Evolutionary conservation across 148 eudicot genomes (phyloP).

Genomic region (Vaccinium corymbosum): DNA sequence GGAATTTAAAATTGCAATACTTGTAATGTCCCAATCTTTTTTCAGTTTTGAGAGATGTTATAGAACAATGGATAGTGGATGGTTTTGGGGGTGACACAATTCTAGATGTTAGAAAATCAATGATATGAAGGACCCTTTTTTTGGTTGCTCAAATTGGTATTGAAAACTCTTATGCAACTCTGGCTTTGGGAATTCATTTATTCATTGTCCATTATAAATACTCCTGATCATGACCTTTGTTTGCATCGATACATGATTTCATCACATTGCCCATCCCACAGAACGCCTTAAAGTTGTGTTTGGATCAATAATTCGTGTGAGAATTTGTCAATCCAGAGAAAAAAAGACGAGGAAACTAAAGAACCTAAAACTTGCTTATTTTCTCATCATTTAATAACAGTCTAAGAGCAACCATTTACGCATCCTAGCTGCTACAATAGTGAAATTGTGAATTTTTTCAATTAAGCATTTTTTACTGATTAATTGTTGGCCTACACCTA

Average conservation of each 20-base stretch:
- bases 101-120: too few relatives aligned
- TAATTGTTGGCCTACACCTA: conserved; percentile 13
- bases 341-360: not conserved
- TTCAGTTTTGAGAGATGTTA: not conserved
- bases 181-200: not conserved
- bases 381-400: not conserved
- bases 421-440: not conserved
- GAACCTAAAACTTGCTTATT: not conserved
- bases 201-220: not conserved
- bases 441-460: too few relatives aligned
- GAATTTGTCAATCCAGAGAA: not conserved
- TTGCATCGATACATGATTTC: not conserved
- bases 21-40: not conserved
- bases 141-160: not conserved
- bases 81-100: too few relatives aligned
- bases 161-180: not conserved
- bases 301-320: not conserved
- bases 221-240: not conserved
- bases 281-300: not conserved
- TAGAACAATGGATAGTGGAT: not conserved
- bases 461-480: not conserved
- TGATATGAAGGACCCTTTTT: not conserved
- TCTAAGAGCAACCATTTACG: not conserved
- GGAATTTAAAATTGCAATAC: too few relatives aligned
- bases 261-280: not conserved